Base-by-base conservation (phyloP, 1,139 yeast species). In the Nadsonia starkeyi-henricii region DNA sequence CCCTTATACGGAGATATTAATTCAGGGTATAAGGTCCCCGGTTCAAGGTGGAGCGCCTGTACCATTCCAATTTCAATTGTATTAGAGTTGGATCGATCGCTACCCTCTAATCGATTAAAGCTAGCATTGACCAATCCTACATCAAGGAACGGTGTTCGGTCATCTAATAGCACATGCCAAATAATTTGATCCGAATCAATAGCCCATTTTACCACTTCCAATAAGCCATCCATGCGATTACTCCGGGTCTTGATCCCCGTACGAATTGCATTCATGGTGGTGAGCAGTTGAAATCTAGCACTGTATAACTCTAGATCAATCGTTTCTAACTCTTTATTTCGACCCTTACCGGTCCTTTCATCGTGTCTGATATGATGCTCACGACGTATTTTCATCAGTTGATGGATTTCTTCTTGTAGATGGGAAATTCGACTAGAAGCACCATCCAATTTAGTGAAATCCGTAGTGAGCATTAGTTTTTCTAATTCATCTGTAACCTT, bases 151-250 rank as follows among this genome's bases (percentile, higher is more conserved):
- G 93, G 91, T 42, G 67, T 64, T 26, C 84, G 67, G 5, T 73
- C 62, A 13, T 77, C 78, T 48, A 76, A 79, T 48, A 86, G 66
- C 57, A 88, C 68, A 59, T 85, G 93, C 70, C 89, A 70, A 47
- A 80, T 76, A 30, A 86, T 70, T 56, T 82, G 84, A 58, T 82
- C 89, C 0, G 93, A 78, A 26, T 78, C 70, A 26, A 86, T 69
- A 17, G 75, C 68, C 85, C 91, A 82, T 51, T 75, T 74, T 28
- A 76, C 53, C 20, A 60, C 57, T 33, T 63, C 61, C 7, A 62
- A 60, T 18, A 65, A 64, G 46, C 64, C 69, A 1, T 69, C 65
- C 44, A 70, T 71, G 53, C 62, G 65, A 52, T 64, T 53, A 43
- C 75, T 65, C 50, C 78, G 72, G 2, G 49, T 44, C 28, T 43